A percentile compares a stretch with the other conserved stretches of the same genome.
Conservation (phyloP, 1,139 yeast genomes). For the Ogataea hybrid region DNA sequence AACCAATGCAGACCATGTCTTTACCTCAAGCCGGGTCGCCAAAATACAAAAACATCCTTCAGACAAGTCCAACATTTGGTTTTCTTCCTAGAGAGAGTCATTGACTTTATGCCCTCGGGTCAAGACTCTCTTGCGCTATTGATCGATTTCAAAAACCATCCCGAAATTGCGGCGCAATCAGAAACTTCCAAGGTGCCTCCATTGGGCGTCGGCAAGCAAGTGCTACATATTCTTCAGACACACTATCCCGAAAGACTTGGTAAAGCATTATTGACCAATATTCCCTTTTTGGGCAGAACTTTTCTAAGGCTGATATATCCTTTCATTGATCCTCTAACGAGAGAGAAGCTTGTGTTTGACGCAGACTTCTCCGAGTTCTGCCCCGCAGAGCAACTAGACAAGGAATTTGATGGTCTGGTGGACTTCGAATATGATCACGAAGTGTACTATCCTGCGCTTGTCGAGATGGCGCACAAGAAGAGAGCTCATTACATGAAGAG, state of each 20-base stretch:
- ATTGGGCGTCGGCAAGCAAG: constrained; percentile 74
- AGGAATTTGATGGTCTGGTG: constrained; percentile 78
- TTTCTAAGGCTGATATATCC: constrained; percentile 89
- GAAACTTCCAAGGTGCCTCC: constrained; percentile 76
- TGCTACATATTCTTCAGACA: constrained; percentile 82
- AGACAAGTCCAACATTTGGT: constrained; percentile 93
- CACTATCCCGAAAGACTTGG: constrained; percentile 97
- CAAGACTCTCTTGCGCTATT: constrained; percentile 88
- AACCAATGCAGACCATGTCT: constrained; percentile 86
- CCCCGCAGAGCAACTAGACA: constrained; percentile 76
- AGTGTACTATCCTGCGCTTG: constrained; percentile 49
- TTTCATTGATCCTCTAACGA: constrained; percentile 90
- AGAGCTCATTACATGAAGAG: constrained; percentile 43
- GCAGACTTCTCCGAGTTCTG: constrained; percentile 84
- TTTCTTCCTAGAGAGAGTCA: constrained; percentile 84
- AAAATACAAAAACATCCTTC: constrained; percentile 82
- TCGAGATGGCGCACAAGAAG: constrained; percentile 43
- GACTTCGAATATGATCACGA: constrained; percentile 64
- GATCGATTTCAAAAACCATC: constrained; percentile 80
- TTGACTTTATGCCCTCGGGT: constrained; percentile 93
- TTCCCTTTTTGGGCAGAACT: constrained; percentile 91
- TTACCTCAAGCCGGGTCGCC: constrained; percentile 87
- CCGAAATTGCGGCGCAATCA: constrained; percentile 44
- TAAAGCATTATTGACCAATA: constrained; percentile 82
- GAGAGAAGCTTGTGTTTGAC: constrained; percentile 88